Evolutionary conservation across 129 eudicot species (phyloP), one percentile per base, ranked within the genome.

Genomic region (Tanacetum coccineum): DNA sequence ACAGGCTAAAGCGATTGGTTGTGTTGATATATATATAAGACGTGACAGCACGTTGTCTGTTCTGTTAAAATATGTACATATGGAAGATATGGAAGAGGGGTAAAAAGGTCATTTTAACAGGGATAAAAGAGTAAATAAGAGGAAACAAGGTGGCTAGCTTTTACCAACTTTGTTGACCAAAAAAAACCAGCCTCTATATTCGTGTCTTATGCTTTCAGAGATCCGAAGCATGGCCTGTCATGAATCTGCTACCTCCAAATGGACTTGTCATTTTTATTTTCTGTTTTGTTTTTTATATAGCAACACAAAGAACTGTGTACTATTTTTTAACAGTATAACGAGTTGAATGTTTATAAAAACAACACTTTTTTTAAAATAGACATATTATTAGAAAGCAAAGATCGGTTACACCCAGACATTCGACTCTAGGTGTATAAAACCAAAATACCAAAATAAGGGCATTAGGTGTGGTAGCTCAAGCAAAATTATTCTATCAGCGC

Each of bases 121-220:
- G 80, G 80, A 75, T 62, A 69, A 76, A 69, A 68, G 66, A 46
- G 80, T 68, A 76, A 68, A 61, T 61, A 51, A 69, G 13, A 40
- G 68, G 74, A 74, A 75, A 75, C 74, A 75, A 52, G 79, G 70
- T 75, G 80, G 74, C 80, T 68, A 74, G 63, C 48, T 68, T 50
- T 67, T 69, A 68, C 74, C 70, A 42, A 76, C 80, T 76, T 76
- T 76, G 66, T 76, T 68, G 80, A 76, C 80, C 80, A 55, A 75
- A n/a, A 57, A n/a, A 21, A 60, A 9, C 42, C 54, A 6, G 66
- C 75, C 80, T 76, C 75, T 51, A 19, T 68, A 68, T 76, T 68
- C 80, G 80, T 68, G 80, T 76, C 70, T 68, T 76, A 13, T 68
- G 79, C 69, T 76, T 76, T 76, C 75, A 76, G 59, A 76, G 80